phyloP scores from a whole-genome alignment of 192 early-diverging fungal genomes.

The Jimgerdemannia lactiflua region DNA sequence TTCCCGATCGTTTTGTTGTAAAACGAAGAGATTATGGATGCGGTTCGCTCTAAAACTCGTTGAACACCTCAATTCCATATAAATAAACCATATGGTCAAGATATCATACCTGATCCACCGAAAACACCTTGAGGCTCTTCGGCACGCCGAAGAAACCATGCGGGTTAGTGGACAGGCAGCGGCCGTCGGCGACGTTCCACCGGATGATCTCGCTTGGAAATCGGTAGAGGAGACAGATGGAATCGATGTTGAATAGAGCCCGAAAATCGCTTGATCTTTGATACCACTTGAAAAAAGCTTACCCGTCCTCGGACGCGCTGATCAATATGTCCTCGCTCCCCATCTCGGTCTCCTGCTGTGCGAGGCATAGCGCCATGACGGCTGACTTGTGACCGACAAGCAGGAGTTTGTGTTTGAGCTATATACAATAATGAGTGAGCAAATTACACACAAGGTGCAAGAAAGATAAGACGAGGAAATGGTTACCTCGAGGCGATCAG shows the following conservation, averaged over 20 bases:
- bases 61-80: too few species aligned
- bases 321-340: slow-evolving; percentile 45
- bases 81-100: too few species aligned
- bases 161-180: slow-evolving; percentile 42
- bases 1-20: background rate
- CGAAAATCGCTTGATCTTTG: too few species aligned
- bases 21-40: too few species aligned
- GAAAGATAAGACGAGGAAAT: background rate
- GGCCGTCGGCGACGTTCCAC: slow-evolving; percentile 49
- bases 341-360: slow-evolving; percentile 37
- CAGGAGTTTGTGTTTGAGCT: slow-evolving; percentile 42
- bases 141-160: slow-evolving; percentile 46
- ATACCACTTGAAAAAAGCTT: slow-evolving; percentile 7
- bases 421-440: background rate
- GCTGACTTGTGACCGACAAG: slow-evolving; percentile 48
- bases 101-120: slow-evolving; percentile 6
- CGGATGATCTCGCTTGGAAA: slow-evolving; percentile 39
- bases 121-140: slow-evolving; percentile 38
- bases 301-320: slow-evolving; percentile 58
- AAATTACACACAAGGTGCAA: too few species aligned
- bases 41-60: too few species aligned
- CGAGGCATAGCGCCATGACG: slow-evolving; percentile 39
- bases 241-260: background rate
- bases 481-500: background rate
- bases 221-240: background rate